A percentile compares a stretch with the other conserved stretches of the same genome.
phyloP scores from a whole-genome alignment of 2,329 filamentous ascomycete species.

The Chaetomiaceae sp. region DNA sequence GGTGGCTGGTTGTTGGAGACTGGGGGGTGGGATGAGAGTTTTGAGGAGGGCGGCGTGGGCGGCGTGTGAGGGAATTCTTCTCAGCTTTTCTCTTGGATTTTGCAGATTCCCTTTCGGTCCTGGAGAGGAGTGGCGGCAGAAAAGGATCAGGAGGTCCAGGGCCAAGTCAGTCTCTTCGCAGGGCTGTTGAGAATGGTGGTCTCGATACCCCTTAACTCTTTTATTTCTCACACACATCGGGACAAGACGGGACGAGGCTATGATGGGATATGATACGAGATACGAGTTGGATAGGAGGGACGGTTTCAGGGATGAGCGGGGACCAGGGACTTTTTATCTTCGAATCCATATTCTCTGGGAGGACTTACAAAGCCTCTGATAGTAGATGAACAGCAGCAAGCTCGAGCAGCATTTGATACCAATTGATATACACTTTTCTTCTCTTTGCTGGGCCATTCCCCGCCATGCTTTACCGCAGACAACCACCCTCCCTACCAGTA shows the following conservation, averaged over 20 bases:
- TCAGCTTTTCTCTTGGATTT: not conserved
- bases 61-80: slow-evolving; percentile 36
- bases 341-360: not conserved
- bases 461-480: too few species aligned
- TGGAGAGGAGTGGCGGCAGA: not conserved
- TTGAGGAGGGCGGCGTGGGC: slow-evolving; percentile 54
- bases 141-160: too few species aligned
- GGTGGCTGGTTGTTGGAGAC: slow-evolving; percentile 66
- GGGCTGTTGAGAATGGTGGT: not conserved
- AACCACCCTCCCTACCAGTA: too few species aligned
- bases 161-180: too few species aligned
- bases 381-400: too few species aligned
- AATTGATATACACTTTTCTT: too few species aligned
- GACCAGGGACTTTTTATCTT: not conserved
- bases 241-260: not conserved
- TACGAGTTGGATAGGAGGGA: not conserved
- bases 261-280: slow-evolving; percentile 7
- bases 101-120: not conserved
- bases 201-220: slow-evolving; percentile 23
- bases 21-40: slow-evolving; percentile 83
- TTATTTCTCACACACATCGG: not conserved
- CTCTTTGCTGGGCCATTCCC: too few species aligned
- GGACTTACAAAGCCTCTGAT: too few species aligned
- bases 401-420: too few species aligned
- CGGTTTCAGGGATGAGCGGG: not conserved